These are phyloP conservation scores for Fonsecaea erecta DNA, from an alignment of 2,329 filamentous ascomycete genomes.

Conservation along the genomic window DNA sequence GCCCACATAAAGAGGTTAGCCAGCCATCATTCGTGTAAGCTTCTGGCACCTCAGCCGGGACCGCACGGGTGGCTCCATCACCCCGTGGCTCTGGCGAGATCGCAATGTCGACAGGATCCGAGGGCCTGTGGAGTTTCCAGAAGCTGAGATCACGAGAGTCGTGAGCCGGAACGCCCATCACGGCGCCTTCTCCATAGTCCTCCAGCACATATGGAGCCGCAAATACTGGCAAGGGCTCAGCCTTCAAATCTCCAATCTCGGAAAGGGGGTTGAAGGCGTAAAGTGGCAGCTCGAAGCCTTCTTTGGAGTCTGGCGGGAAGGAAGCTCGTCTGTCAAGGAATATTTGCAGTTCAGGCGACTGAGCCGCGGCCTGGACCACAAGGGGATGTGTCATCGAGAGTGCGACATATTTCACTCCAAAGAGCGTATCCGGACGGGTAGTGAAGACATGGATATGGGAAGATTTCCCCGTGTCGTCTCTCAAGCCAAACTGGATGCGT, in stretches of 20 bases:
- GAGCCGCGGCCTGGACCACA: slow-evolving; percentile 64
- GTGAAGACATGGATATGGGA: slow-evolving; percentile 70
- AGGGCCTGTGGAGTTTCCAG: slow-evolving; percentile 70
- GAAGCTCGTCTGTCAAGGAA: slow-evolving; percentile 66
- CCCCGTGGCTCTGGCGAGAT: slow-evolving; percentile 53
- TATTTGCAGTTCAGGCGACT: slow-evolving; percentile 64
- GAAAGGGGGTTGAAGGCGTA: slow-evolving; percentile 68
- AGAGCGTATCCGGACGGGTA: slow-evolving; percentile 83
- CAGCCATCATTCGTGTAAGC: slow-evolving; percentile 70
- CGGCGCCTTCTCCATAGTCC: slow-evolving; percentile 83
- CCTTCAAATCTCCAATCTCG: slow-evolving; percentile 57
- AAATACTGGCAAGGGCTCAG: slow-evolving; percentile 71
- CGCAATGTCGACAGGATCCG: slow-evolving; percentile 66
- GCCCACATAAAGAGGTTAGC: slow-evolving; percentile 68
- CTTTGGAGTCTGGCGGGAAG: slow-evolving; percentile 61
- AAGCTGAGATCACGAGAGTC: slow-evolving; percentile 79
- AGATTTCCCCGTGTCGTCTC: slow-evolving; percentile 34
- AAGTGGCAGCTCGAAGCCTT: slow-evolving; percentile 70
- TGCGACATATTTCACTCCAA: slow-evolving; percentile 83
- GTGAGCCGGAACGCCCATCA: slow-evolving; percentile 91
- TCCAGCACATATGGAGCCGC: slow-evolving; percentile 84
- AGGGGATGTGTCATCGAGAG: slow-evolving; percentile 74
- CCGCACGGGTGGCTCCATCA: slow-evolving; percentile 29
- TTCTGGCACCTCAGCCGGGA: slow-evolving; percentile 45
- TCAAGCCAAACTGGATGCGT: slow-evolving; percentile 71